phyloP scores from a whole-genome alignment of 768 basidiomycete species.

The Mrakia blollopis region DNA sequence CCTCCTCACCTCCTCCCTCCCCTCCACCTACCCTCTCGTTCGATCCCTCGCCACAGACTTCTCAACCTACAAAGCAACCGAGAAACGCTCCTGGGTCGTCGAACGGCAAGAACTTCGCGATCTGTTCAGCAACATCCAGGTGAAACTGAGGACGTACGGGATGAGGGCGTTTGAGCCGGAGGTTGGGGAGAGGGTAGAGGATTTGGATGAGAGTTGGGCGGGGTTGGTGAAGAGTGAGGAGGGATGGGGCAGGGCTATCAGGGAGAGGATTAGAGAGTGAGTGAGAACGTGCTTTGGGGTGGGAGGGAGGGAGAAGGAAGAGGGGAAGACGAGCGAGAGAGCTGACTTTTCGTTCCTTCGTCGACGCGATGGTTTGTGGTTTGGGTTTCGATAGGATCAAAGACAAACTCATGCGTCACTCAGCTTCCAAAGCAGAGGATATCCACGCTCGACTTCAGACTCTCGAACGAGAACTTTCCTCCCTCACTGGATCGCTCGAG shows the following conservation, averaged over 20 bases:
- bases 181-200: slow-evolving; percentile 59
- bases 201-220: slow-evolving; percentile 73
- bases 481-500: slow-evolving; percentile 71
- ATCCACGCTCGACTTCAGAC: slow-evolving; percentile 38
- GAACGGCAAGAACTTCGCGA: slow-evolving; percentile 84
- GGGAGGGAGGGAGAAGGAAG: background rate
- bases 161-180: slow-evolving; percentile 78
- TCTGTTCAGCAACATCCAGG: slow-evolving; percentile 87
- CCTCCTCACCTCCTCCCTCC: slow-evolving; percentile 52
- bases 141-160: slow-evolving; percentile 85
- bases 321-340: background rate
- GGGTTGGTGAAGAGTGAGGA: slow-evolving; percentile 68
- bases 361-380: background rate
- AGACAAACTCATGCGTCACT: slow-evolving; percentile 41
- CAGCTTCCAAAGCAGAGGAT: slow-evolving; percentile 41
- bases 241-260: slow-evolving; percentile 70
- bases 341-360: background rate
- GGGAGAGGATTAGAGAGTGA: slow-evolving; percentile 81
- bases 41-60: slow-evolving; percentile 69
- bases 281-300: slow-evolving; percentile 38
- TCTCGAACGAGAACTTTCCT: slow-evolving; percentile 56
- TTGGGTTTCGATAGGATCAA: slow-evolving; percentile 43
- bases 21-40: slow-evolving; percentile 69
- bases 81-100: slow-evolving; percentile 78
- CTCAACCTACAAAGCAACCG: slow-evolving; percentile 73